Conservation (phyloP, 2,329 filamentous ascomycete species). For the Paraphoma chrysanthemicola region DNA sequence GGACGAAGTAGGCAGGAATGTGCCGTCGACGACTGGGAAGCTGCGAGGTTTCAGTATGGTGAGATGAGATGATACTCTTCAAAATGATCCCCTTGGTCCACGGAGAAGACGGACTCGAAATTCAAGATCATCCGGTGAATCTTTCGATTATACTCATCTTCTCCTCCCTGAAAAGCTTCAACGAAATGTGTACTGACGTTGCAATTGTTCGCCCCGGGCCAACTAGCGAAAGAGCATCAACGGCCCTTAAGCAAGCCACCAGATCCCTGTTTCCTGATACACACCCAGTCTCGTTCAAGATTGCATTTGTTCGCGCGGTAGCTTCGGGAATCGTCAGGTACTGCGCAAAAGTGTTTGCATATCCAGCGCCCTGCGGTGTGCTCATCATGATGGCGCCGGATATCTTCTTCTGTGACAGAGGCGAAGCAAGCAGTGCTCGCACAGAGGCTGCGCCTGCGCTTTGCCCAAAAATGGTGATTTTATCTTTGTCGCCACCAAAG, state of each 20-base stretch:
- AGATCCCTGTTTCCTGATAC: constrained; percentile 8
- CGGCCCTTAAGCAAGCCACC: constrained; percentile 30
- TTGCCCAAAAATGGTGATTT: constrained; percentile 49
- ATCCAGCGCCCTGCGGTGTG: constrained; percentile 28
- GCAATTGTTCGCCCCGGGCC: constrained; percentile 3
- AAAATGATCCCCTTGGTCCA: too few species aligned
- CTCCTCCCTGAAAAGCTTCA: not conserved
- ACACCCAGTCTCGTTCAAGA: constrained; percentile 37
- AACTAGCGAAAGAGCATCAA: constrained; percentile 29
- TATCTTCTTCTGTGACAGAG: constrained; percentile 57
- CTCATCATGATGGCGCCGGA: constrained; percentile 53
- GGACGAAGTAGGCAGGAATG: constrained; percentile 31
- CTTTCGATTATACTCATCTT: too few species aligned
- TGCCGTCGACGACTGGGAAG: constrained; percentile 44
- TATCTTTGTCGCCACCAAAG: constrained; percentile 45
- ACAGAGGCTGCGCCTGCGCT: constrained; percentile 49
- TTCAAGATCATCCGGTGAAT: too few species aligned
- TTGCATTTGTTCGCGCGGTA: constrained; percentile 22
- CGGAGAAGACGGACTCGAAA: too few species aligned
- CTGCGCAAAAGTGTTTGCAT: constrained; percentile 27
- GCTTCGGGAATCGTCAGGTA: constrained; percentile 36
- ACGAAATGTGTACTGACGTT: not conserved
- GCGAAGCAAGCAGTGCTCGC: constrained; percentile 58
- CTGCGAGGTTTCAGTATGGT: constrained; percentile 8
- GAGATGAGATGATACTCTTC: not conserved